Conservation (phyloP, 192 early-diverging fungal species). For the Coemansia sp. region DNA sequence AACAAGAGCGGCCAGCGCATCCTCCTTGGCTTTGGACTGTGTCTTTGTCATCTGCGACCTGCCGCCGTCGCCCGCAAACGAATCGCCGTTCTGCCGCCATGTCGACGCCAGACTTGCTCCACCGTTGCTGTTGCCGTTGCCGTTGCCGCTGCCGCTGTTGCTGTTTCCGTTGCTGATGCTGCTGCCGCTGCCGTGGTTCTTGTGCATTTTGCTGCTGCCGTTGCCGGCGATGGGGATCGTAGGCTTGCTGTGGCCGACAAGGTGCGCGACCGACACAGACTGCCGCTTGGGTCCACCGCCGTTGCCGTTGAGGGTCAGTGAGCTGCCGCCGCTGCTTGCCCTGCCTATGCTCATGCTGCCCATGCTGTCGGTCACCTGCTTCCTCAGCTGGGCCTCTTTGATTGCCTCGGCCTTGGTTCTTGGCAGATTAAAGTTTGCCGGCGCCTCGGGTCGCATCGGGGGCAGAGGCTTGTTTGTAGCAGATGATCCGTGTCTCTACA, state of each 20-base stretch:
- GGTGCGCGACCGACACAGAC: slow-evolving; percentile 25
- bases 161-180: not conserved
- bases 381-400: slow-evolving; percentile 52
- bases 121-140: not conserved
- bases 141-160: not conserved
- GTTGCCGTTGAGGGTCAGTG: slow-evolving; percentile 11
- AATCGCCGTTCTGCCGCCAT: slow-evolving; percentile 36
- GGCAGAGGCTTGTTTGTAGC: slow-evolving; percentile 45
- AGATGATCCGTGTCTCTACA: slow-evolving; percentile 8
- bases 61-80: slow-evolving; percentile 19
- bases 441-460: slow-evolving; percentile 42
- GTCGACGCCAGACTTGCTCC: slow-evolving; percentile 4
- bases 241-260: slow-evolving; percentile 34
- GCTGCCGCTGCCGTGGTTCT: not conserved
- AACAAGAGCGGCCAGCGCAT: slow-evolving; percentile 53
- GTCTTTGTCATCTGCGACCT: slow-evolving; percentile 49
- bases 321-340: slow-evolving; percentile 25
- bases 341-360: slow-evolving; percentile 46
- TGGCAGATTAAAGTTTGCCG: slow-evolving; percentile 43
- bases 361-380: slow-evolving; percentile 47
- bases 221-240: slow-evolving; percentile 18
- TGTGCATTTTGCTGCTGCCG: not conserved
- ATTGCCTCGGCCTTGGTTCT: slow-evolving; percentile 47
- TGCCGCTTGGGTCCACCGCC: slow-evolving; percentile 20
- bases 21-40: slow-evolving; percentile 54